These are phyloP conservation scores for Rhodofomes roseus DNA, from an alignment of 1,284 basidiomycete species.

Conservation along the genomic window DNA sequence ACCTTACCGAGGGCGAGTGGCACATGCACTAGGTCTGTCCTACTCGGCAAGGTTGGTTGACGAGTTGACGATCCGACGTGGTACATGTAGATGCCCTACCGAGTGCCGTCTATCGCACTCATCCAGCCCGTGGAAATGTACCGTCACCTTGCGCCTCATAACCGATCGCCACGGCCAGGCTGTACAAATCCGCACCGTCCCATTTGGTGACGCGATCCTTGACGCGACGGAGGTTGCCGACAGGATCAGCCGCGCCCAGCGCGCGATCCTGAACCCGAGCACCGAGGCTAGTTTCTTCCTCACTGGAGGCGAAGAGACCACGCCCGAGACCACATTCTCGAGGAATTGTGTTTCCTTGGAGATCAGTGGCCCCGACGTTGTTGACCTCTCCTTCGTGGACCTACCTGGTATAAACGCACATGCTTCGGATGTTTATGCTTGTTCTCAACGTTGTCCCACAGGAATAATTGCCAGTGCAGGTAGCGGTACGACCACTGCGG, in stretches of 20 bases:
- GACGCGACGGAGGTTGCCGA: slow-evolving; percentile 57
- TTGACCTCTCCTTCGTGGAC: slow-evolving; percentile 70
- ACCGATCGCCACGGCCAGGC: slow-evolving; percentile 42
- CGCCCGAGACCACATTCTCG: slow-evolving; percentile 51
- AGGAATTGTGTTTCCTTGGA: slow-evolving; percentile 61
- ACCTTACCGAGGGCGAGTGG: slow-evolving; percentile 63
- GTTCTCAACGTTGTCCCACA: slow-evolving; percentile 12
- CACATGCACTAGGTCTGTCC: slow-evolving; percentile 57
- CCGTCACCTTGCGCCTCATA: slow-evolving; percentile 45
- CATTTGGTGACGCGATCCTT: slow-evolving; percentile 54
- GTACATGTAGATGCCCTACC: slow-evolving; percentile 57
- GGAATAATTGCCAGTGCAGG: slow-evolving; percentile 66
- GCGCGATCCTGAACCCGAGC: slow-evolving; percentile 65
- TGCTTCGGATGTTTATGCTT: neutral
- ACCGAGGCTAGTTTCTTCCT: slow-evolving; percentile 35
- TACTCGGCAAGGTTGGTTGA: neutral
- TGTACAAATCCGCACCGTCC: slow-evolving; percentile 36
- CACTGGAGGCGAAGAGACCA: slow-evolving; percentile 28
- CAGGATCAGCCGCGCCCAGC: slow-evolving; percentile 64
- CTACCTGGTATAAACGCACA: slow-evolving; percentile 47
- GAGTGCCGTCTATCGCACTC: slow-evolving; percentile 59
- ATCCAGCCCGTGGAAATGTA: slow-evolving; percentile 51
- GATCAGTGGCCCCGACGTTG: slow-evolving; percentile 62
- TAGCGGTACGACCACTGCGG: slow-evolving; percentile 43
- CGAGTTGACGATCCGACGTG: neutral